These are phyloP conservation scores for Diaporthe aspalathi DNA, from an alignment of 2,329 filamentous ascomycete genomes.

Conservation along the genomic window DNA sequence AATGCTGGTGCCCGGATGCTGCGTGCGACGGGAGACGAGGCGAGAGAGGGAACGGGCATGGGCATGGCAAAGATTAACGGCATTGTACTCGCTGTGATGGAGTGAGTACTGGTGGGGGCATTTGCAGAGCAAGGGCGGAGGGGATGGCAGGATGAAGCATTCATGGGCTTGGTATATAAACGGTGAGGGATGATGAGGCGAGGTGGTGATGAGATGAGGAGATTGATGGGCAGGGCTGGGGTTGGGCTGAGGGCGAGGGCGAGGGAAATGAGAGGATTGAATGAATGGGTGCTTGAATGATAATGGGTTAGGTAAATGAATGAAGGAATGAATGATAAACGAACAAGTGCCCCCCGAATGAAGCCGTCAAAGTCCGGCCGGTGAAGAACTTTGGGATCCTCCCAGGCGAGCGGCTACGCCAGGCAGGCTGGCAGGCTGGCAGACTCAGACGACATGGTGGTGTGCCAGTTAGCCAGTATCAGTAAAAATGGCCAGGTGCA, in stretches of 20 bases:
- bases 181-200: slow-evolving; percentile 21
- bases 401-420: neutral
- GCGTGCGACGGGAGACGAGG: too few species aligned
- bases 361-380: slow-evolving; percentile 13
- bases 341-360: neutral
- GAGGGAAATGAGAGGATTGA: slow-evolving; percentile 13
- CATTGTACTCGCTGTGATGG: neutral
- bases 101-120: neutral
- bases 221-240: slow-evolving; percentile 14
- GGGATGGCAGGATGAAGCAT: slow-evolving; percentile 23
- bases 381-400: slow-evolving; percentile 18
- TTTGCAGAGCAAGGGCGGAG: slow-evolving; percentile 15
- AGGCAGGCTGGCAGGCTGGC: neutral
- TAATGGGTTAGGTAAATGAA: too few species aligned
- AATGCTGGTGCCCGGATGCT: neutral
- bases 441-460: too few species aligned
- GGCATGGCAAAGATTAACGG: neutral
- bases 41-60: neutral
- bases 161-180: slow-evolving; percentile 24
- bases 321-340: slow-evolving; percentile 4
- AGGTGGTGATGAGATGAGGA: slow-evolving; percentile 24
- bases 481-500: too few species aligned
- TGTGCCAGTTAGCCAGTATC: too few species aligned
- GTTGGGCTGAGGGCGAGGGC: slow-evolving; percentile 21
- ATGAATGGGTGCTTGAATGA: neutral